A percentile compares a stretch with the other conserved stretches of the same genome.
Conservation (phyloP, 805 yeast genomes). For the Hagleromyces aurorensis region DNA sequence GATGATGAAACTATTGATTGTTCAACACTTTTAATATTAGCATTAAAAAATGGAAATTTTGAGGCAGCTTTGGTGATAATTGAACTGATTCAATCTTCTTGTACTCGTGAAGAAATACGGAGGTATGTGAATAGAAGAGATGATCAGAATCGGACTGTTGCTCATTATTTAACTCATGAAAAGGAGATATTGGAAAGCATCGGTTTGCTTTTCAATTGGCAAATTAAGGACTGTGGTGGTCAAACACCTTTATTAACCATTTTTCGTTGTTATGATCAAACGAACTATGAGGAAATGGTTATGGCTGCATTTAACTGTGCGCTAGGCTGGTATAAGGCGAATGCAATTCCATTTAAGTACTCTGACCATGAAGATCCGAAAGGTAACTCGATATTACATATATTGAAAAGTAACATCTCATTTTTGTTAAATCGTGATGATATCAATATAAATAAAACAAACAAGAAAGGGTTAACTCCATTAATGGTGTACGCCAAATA, state of each 20-base stretch:
- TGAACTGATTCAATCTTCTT: constrained; percentile 35
- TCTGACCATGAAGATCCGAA: constrained; percentile 61
- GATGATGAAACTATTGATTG: constrained; percentile 51
- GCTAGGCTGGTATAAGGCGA: constrained; percentile 34
- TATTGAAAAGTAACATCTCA: constrained; percentile 45
- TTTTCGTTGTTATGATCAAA: constrained; percentile 75
- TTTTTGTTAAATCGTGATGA: constrained; percentile 32
- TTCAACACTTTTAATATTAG: constrained; percentile 49
- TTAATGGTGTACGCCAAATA: constrained; percentile 63
- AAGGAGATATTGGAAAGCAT: constrained; percentile 42
- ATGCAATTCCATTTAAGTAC: constrained; percentile 34
- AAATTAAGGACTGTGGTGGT: constrained; percentile 48
- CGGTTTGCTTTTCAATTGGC: constrained; percentile 66
- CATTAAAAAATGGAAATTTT: constrained; percentile 48
- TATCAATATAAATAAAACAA: constrained; percentile 52
- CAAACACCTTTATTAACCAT: constrained; percentile 75
- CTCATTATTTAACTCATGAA: constrained; percentile 64
- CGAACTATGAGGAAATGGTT: constrained; percentile 47
- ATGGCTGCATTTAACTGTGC: constrained; percentile 39
- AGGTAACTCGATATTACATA: constrained; percentile 74
- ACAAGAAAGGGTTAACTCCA: constrained; percentile 56
- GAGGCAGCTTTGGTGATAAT: constrained; percentile 42
- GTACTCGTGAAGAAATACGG: constrained; percentile 39
- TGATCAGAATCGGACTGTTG: constrained; percentile 48
- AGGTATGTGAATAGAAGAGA: constrained; percentile 47